phyloP scores from a whole-genome alignment of 2,329 filamentous ascomycete species.

The Talaromyces sp. region DNA sequence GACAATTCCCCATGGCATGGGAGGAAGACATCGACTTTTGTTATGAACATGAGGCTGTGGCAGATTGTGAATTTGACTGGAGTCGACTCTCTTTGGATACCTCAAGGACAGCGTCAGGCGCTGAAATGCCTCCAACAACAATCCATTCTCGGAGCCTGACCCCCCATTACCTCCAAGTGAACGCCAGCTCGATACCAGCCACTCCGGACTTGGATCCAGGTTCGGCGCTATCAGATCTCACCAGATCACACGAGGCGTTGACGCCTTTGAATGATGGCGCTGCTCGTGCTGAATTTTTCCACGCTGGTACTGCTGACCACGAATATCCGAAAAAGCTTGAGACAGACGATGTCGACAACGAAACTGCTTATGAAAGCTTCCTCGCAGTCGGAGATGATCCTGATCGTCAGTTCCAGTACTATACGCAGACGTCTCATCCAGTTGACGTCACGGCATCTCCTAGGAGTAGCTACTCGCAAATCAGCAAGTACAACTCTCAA shows the following conservation, averaged over 20 bases:
- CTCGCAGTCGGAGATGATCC: conserved; percentile 44
- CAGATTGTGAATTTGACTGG: conserved; percentile 61
- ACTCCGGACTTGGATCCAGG: conserved; percentile 35
- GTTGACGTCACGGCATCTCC: conserved; percentile 39
- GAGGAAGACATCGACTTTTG: conserved; percentile 63
- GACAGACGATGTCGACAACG: conserved; percentile 33
- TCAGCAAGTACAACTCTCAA: conserved; percentile 57
- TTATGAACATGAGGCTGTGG: conserved; percentile 60
- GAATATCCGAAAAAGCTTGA: conserved; percentile 35
- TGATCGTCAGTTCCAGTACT: conserved; percentile 48
- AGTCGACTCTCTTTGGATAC: conserved; percentile 37
- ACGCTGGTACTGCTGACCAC: conserved; percentile 20
- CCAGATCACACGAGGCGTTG: conserved; percentile 26
- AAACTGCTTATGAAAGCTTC: conserved; percentile 41
- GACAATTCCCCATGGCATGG: conserved; percentile 48
- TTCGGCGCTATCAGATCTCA: conserved; percentile 30
- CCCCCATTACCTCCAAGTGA: conserved; percentile 18
- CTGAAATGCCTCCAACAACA: neutral
- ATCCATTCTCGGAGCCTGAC: conserved; percentile 16
- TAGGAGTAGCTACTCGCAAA: conserved; percentile 50
- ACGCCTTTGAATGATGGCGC: conserved; percentile 33
- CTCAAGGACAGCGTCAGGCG: conserved; percentile 21
- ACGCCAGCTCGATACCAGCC: conserved; percentile 27
- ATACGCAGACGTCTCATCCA: conserved; percentile 42
- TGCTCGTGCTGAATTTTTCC: conserved; percentile 26